Conservation (phyloP, 306 rosid species). For the Leucaena leucocephala region DNA sequence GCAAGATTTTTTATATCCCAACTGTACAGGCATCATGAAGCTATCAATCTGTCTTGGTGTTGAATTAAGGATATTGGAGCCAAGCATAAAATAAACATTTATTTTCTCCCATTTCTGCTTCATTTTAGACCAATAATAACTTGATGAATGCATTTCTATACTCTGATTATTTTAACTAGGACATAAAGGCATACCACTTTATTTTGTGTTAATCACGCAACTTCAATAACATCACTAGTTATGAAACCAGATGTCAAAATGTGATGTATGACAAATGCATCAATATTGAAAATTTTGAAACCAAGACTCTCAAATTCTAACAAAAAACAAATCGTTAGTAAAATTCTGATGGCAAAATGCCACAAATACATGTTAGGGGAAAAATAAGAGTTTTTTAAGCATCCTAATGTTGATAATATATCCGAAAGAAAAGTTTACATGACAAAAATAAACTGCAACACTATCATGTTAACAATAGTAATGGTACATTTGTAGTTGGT, state of each 20-base stretch:
- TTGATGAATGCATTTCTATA: background rate
- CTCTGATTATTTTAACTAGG: background rate
- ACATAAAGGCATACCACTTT: background rate
- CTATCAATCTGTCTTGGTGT: background rate
- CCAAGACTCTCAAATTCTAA: background rate
- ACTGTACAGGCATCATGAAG: background rate
- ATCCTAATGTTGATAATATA: background rate
- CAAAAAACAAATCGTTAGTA: background rate
- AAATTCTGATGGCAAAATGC: conserved; percentile 1
- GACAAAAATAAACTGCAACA: background rate
- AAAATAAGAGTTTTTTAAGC: background rate
- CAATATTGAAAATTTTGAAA: conserved; percentile 14
- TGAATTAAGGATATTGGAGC: background rate
- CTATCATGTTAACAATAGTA: background rate
- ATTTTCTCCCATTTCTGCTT: background rate
- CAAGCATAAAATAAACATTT: background rate
- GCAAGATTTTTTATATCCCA: background rate
- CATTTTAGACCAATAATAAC: background rate
- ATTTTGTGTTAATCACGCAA: background rate
- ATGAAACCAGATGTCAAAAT: conserved; percentile 7
- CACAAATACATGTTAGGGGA: background rate
- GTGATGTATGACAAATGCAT: conserved; percentile 8
- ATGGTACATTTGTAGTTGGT: background rate
- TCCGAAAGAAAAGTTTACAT: background rate
- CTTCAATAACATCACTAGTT: background rate